Evolutionary conservation across 2,329 filamentous ascomycete species (phyloP).

Genomic region (Tolypocladium album): DNA sequence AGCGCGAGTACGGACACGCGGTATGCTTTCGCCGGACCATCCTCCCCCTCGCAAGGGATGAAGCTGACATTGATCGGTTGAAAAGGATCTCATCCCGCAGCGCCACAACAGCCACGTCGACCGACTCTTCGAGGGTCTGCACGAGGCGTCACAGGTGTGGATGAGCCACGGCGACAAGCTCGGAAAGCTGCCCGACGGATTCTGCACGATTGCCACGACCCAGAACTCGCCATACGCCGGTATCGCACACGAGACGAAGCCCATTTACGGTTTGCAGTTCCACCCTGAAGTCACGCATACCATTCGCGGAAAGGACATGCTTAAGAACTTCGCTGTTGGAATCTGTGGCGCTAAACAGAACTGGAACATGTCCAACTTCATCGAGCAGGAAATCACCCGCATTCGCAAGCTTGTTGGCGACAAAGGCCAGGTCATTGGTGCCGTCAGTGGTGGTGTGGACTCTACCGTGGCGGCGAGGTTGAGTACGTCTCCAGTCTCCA

Average conservation of each 20-base stretch:
- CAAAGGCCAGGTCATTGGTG: slow-evolving; percentile 64
- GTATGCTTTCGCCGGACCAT: background rate
- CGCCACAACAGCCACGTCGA: slow-evolving; percentile 50
- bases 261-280: slow-evolving; percentile 67
- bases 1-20: too few relatives aligned
- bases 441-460: slow-evolving; percentile 67
- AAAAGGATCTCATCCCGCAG: background rate
- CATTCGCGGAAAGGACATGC: slow-evolving; percentile 54
- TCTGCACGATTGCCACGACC: slow-evolving; percentile 64
- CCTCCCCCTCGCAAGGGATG: background rate
- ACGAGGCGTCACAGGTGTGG: slow-evolving; percentile 40
- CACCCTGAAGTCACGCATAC: slow-evolving; percentile 62
- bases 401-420: slow-evolving; percentile 76
- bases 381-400: slow-evolving; percentile 66
- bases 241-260: slow-evolving; percentile 60
- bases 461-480: slow-evolving; percentile 78
- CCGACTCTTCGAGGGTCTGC: slow-evolving; percentile 66
- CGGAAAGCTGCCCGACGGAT: slow-evolving; percentile 58
- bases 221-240: slow-evolving; percentile 69
- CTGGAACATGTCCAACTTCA: slow-evolving; percentile 83
- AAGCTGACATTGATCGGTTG: background rate
- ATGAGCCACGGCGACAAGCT: slow-evolving; percentile 93
- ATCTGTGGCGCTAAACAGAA: slow-evolving; percentile 69
- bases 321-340: slow-evolving; percentile 71
- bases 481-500: background rate